Evolutionary conservation across 1,284 basidiomycete species (phyloP), one percentile per base, ranked within the genome.

Genomic region (Cryptococcus maquisensis): DNA sequence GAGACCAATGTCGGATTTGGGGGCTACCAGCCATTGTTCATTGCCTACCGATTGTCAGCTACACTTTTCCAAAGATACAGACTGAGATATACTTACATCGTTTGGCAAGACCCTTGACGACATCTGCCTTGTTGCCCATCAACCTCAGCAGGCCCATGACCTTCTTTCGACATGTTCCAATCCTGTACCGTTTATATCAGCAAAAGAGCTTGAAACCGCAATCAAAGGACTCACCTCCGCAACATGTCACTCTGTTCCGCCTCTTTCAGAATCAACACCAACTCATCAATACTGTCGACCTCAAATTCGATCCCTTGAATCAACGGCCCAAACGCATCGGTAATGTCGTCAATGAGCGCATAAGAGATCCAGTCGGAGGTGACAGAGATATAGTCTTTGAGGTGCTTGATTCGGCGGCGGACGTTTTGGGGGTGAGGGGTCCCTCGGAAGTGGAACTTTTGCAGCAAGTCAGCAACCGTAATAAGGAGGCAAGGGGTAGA

Each of bases 301-400:
- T 98, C 96, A 70, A 98, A 98, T 76, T 99, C 96, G 75, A 98
- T 99, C 68, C 87, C 86, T 75, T 98, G 96, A 67, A 99, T 98
- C 52, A 99, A 83, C 15, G 96, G 96, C 1, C 95, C 96, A 75
- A 99, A 99, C 4, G 94, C 95, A 75, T 99, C 96, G 52, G 96
- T 98, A 71, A 99, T 98, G 78, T 99, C 96, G 77, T 99, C 96
- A 71, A 99, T 98, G 56, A 99, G 84, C 16, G 96, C 96, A 68
- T 99, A 99, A 13, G 94, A 98, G 66, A 99, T 98, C 96, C 96
- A 99, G 78, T 99, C 96, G 3, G 93, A 96, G 0, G 96, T 98
- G 64, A 98, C 96, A 61, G 85, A 89, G 77, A 99, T 98, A 78
- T 98, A 98, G 80, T 98, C 96, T 73, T 96, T 97, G 61, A 99